Evolutionary conservation across 495 filamentous ascomycete species (phyloP), one percentile per base, ranked within the genome.

Genomic region (Talaromyces stipitatus): DNA sequence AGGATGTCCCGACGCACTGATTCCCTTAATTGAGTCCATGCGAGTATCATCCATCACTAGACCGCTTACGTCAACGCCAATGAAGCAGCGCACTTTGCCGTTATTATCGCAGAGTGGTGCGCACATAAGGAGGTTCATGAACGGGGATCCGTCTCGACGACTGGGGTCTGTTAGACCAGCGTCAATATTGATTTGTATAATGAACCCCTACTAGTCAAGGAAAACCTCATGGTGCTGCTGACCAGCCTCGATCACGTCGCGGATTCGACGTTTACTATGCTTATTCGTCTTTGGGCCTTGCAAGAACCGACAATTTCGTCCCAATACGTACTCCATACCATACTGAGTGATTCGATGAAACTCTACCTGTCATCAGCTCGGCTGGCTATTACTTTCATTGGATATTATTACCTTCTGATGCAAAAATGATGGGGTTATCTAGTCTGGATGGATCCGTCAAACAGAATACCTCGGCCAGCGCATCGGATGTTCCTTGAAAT

Each of bases 371-470:
- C 9, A 46, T 14, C 2, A 3, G 20, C 36, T 41, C 12, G 3
- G 14, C 64, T 22, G 60, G 30, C 32, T n/a, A 5, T 12, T n/a
- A n/a, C n/a, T 24, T n/a, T 12, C 12, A 1, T 6, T n/a, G 22
- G 7, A 48, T 2, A 26, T 5, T 30, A 30, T 6, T 72, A 88
- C 86, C 86, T 76, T 89, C 82, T 5, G 86, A 89, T 24, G 86
- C 85, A 69, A 91, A 90, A 3, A 91, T 79, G 56, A 92, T 85
- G 1, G 87, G 88, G 68, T 90, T 89, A 62, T 87, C 88, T 4
- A 78, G 74, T 58, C 85, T 72, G 22, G 84, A 84, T 7, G 88
- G 87, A 69, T 92, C 88, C 6, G 86, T 87, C 59, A 91, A 68
- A 64, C 87, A 90, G 61, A 90, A 91, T 0, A 87, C 85, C 62